A percentile compares a stretch with the other conserved stretches of the same genome.
phyloP scores from a whole-genome alignment of 768 basidiomycete genomes.

The Erythrobasidium yunnanense region DNA sequence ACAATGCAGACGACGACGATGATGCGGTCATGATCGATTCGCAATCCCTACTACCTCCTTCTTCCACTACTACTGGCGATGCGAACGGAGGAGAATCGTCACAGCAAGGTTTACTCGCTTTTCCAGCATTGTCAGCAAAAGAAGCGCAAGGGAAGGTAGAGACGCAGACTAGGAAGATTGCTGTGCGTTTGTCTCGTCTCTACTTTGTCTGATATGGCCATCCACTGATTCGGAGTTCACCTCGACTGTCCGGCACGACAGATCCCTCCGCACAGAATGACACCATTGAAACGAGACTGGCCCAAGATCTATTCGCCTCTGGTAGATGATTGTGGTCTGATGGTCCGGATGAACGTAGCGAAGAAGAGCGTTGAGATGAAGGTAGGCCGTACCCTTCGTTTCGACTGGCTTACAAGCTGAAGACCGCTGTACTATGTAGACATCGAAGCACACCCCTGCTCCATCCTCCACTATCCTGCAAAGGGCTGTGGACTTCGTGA shows the following conservation, averaged over 20 bases:
- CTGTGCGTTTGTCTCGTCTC: conserved; percentile 3
- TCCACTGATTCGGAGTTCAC: not conserved
- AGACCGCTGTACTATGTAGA: conserved; percentile 45
- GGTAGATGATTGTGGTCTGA: conserved; percentile 84
- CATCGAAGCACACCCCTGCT: conserved; percentile 58
- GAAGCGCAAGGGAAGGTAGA: conserved; percentile 26
- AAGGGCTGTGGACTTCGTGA: conserved; percentile 93
- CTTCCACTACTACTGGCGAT: not conserved
- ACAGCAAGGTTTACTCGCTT: conserved; percentile 12
- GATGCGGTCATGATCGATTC: conserved; percentile 25
- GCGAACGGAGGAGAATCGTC: not conserved
- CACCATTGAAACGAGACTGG: conserved; percentile 93
- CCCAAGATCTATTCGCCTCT: conserved; percentile 86
- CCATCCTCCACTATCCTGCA: conserved; percentile 54
- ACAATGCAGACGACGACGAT: conserved; percentile 15
- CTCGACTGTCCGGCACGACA: not conserved
- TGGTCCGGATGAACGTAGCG: conserved; percentile 93
- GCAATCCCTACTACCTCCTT: conserved; percentile 11
- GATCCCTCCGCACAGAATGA: conserved; percentile 95
- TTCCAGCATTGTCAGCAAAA: conserved; percentile 20
- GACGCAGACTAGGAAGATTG: conserved; percentile 10
- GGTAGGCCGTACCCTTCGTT: conserved; percentile 49
- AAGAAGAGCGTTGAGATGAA: conserved; percentile 81
- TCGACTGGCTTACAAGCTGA: not conserved
- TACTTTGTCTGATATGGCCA: not conserved